Evolutionary conservation across 306 rosid genomes (phyloP), one percentile per base, ranked within the genome.

Genomic region (Vigna reflexopilosa): DNA sequence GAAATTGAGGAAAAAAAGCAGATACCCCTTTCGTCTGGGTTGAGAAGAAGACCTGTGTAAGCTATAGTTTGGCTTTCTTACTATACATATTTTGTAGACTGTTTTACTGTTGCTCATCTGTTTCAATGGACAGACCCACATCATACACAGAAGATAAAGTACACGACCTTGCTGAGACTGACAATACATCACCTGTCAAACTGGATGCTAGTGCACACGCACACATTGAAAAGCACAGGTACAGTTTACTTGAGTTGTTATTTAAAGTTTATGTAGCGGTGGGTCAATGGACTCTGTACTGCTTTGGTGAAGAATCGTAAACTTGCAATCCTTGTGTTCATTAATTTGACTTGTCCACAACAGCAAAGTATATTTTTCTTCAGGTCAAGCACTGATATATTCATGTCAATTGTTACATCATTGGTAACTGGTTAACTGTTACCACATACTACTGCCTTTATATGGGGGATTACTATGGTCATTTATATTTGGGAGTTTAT

Each of bases 221-320:
- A 44, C 97, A 88, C 80, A 91, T 95, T 45, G 94, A 91, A 66
- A 95, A 93, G 64, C 99, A 91, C 88, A 91, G 93, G 94, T 87
- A 86, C 47, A 72, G 57, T 51, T 44, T 72, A 66, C 48, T 71
- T 64, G 4, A 49, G 38, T 71, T 61, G 42, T 51, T 40, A 49
- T 49, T 77, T 78, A 48, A 57, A 80, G 55, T 57, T 75, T 51
- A 71, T 63, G 24, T 69, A 17, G 22, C 77, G 69, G 40, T 38
- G 30, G 62, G 77, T 76, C 72, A 44, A 68, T 32, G 2, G 19
- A 76, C 44, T 77, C 45, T 34, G 4, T 68, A 47, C 42, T 47
- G 34, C 32, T 71, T 58, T 68, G 48, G 5, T 54, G 75, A 17
- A 48, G 76, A 20, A 69, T 45, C 66, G 36, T 40, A 58, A 63